These are phyloP conservation scores for Juncus inflexus DNA, from an alignment of 176 grass and related monocot genomes.

Conservation along the genomic window DNA sequence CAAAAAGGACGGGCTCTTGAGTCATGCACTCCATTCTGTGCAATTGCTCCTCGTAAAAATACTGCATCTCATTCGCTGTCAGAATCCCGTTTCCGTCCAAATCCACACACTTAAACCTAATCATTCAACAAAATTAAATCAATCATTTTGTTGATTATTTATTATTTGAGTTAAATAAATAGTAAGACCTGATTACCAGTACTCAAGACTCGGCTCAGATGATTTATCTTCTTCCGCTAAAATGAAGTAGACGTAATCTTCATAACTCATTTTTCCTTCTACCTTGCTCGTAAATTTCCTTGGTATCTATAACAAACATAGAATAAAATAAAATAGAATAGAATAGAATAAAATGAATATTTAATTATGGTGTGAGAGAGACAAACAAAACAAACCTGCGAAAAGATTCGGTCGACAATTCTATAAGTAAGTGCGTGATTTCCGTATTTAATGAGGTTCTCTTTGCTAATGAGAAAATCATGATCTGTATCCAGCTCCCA, in stretches of 20 bases:
- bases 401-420: slow-evolving; percentile 97
- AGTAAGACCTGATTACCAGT: slow-evolving; percentile 41
- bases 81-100: slow-evolving; percentile 86
- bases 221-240: slow-evolving; percentile 89
- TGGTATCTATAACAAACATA: slow-evolving; percentile 45
- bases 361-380: not conserved
- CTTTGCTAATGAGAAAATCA: slow-evolving; percentile 92
- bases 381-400: slow-evolving; percentile 49
- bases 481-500: slow-evolving; percentile 98
- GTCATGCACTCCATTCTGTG: slow-evolving; percentile 99
- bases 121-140: slow-evolving; percentile 45
- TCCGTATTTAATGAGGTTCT: slow-evolving; percentile 96
- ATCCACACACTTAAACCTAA: slow-evolving; percentile 95
- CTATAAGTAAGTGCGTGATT: slow-evolving; percentile 96
- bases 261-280: slow-evolving; percentile 86
- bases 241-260: slow-evolving; percentile 96
- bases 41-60: slow-evolving; percentile 94
- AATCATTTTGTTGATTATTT: slow-evolving; percentile 3
- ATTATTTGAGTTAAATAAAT: slow-evolving; percentile 11
- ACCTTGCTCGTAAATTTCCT: slow-evolving; percentile 86
- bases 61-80: slow-evolving; percentile 83
- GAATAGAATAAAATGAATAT: slow-evolving; percentile 2
- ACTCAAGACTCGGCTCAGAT: slow-evolving; percentile 68
- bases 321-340: slow-evolving; percentile 7
- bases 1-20: slow-evolving; percentile 87